Base-by-base conservation (phyloP, 768 basidiomycete species). In the Tylopilus rubrobrunneus region DNA sequence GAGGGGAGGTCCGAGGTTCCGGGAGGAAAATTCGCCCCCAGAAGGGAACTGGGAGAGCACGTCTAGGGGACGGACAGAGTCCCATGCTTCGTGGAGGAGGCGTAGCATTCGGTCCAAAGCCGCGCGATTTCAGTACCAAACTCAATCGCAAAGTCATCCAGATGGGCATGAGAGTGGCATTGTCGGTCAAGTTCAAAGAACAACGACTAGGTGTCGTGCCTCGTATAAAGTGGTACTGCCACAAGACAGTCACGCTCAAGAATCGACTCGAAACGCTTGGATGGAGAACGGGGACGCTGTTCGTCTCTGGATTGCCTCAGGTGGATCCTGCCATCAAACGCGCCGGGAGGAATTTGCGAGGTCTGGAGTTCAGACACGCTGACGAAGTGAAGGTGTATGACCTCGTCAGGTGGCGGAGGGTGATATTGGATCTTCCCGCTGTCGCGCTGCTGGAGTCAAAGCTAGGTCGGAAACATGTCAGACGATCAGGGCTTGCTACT, bases 21-120 rank as follows among this genome's bases (percentile, higher is more conserved):
- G 92, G 92, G 9, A 75, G 79, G 63, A 99, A 99, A 74, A 82
- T 98, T 53, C 83, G 87, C 37, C 85, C 78, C 7, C 97, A 99
- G 70, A 99, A 99, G 71, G 96, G 96, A 9, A 81, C 84, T 15
- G 96, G 97, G 55, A 78, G 72, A 60, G 97, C 97, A 10, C 91
- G 97, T 67, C 74, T 97, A 10, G 96, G 95, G 45, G 92, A 94
- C 62, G 83, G 77, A 2, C 89, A 92, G 62, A 88, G 84, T 68
- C 92, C 92, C 2, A 90, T 92, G 80, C 80, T 87, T 51, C 78
- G 86, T 31, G 96, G 96, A 33, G 97, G 97, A 71, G 97, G 96
- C 61, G 82, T 89, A 39, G 92, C 92, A 7, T 94, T 93, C 56
- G 93, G 93, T 29, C 92, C 92, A 1, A 87, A 91, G 66, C 91